Conservation (phyloP, 2,329 filamentous ascomycete genomes). For the Exophiala bonariae region DNA sequence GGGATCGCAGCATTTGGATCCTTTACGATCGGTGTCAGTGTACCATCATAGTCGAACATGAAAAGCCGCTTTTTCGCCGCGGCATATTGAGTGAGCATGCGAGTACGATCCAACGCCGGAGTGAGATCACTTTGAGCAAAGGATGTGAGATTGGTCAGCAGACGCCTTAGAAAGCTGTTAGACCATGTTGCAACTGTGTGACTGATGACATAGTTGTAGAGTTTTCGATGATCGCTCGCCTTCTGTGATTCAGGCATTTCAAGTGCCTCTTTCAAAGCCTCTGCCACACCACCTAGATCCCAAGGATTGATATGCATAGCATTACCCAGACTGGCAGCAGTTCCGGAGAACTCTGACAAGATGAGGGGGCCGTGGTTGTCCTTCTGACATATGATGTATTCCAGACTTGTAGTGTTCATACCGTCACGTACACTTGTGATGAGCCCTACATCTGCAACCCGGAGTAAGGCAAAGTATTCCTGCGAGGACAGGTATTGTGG, state of each 20-base stretch:
- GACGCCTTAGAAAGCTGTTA: constrained; percentile 71
- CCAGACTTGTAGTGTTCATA: constrained; percentile 96
- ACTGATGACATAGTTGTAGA: constrained; percentile 81
- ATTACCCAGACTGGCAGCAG: constrained; percentile 77
- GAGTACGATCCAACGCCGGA: constrained; percentile 74
- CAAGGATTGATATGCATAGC: constrained; percentile 97
- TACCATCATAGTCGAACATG: constrained; percentile 99
- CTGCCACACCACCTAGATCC: constrained; percentile 82
- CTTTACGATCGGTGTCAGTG: constrained; percentile 89
- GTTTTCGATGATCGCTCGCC: constrained; percentile 66
- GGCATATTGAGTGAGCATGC: constrained; percentile 72
- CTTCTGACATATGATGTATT: constrained; percentile 91
- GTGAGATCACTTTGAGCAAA: constrained; percentile 75
- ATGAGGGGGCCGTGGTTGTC: constrained; percentile 85
- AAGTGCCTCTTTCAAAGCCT: constrained; percentile 78
- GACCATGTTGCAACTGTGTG: constrained; percentile 89
- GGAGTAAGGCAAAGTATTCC: constrained; percentile 92
- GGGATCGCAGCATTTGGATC: constrained; percentile 88
- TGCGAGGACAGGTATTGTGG: constrained; percentile 86
- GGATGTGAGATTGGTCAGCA: constrained; percentile 77
- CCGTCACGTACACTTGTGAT: constrained; percentile 96
- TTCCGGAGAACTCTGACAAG: constrained; percentile 94
- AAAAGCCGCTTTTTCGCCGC: constrained; percentile 78
- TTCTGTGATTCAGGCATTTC: constrained; percentile 70
- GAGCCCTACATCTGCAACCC: constrained; percentile 84